Evolutionary conservation across 805 yeast species (phyloP).

Genomic region (Aciculoconidium aculeatum): DNA sequence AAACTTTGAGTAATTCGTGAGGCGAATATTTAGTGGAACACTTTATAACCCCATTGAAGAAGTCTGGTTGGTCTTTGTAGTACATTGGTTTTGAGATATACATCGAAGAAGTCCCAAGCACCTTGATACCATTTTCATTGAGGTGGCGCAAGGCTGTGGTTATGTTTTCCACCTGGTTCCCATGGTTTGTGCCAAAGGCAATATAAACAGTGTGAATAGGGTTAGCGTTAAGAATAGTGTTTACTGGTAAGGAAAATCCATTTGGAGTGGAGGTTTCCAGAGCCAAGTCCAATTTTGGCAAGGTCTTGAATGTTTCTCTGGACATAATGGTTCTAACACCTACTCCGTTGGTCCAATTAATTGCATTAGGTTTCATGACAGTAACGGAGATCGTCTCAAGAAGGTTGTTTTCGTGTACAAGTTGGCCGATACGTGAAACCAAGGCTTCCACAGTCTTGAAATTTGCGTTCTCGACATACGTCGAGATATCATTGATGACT

Average conservation of each 20-base stretch:
- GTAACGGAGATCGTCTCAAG: slow-evolving; percentile 29
- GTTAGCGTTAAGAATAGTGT: neutral
- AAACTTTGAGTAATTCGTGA: slow-evolving; percentile 47
- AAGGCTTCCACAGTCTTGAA: slow-evolving; percentile 94
- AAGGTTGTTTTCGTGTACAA: slow-evolving; percentile 38
- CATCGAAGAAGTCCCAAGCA: slow-evolving; percentile 65
- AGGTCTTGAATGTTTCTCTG: slow-evolving; percentile 30
- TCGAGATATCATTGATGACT: slow-evolving; percentile 43
- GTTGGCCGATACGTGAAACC: slow-evolving; percentile 63
- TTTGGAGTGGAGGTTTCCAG: slow-evolving; percentile 5
- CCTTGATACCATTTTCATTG: slow-evolving; percentile 32
- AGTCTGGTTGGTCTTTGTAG: slow-evolving; percentile 68
- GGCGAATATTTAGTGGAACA: slow-evolving; percentile 51
- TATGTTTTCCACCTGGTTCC: slow-evolving; percentile 64
- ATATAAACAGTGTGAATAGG: slow-evolving; percentile 52
- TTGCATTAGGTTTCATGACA: slow-evolving; percentile 83
- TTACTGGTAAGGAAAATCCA: slow-evolving; percentile 7
- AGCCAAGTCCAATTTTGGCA: slow-evolving; percentile 12
- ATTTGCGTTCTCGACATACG: slow-evolving; percentile 68
- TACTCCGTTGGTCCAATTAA: slow-evolving; percentile 81
- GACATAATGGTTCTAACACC: slow-evolving; percentile 70
- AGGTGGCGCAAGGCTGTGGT: slow-evolving; percentile 46
- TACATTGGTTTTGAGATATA: slow-evolving; percentile 95
- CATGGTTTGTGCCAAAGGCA: slow-evolving; percentile 89
- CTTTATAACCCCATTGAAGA: slow-evolving; percentile 77